Conservation (phyloP, 176 grass and related monocot species). For the Oryza glumipatula region DNA sequence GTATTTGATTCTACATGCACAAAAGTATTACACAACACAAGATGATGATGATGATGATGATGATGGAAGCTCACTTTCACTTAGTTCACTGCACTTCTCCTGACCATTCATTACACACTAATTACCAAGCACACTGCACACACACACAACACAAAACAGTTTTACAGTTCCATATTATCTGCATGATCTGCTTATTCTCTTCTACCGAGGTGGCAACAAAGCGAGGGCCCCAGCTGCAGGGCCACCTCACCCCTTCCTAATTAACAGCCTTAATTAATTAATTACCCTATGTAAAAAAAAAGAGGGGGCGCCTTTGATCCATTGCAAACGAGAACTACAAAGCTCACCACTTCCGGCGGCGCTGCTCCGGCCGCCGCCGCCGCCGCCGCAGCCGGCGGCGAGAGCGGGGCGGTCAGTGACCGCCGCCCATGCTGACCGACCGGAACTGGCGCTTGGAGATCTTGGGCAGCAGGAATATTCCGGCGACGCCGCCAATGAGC, state of each 20-base stretch:
- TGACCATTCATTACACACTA: neutral
- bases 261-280: neutral
- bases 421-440: constrained; percentile 50
- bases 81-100: neutral
- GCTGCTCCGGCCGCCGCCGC: neutral
- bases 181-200: constrained; percentile 31
- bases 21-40: neutral
- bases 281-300: constrained; percentile 17
- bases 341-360: too few species aligned
- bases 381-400: neutral
- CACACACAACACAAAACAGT: neutral
- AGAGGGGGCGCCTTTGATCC: neutral
- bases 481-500: constrained; percentile 56
- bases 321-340: neutral
- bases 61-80: constrained; percentile 9
- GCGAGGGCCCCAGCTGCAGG: constrained; percentile 15
- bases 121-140: neutral
- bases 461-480: constrained; percentile 76
- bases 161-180: neutral
- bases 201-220: constrained; percentile 23
- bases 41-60: neutral
- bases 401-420: constrained; percentile 50
- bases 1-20: neutral
- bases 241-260: neutral
- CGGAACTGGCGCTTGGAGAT: constrained; percentile 64